These are phyloP conservation scores for Hyphopichia pseudoburtonii DNA, from an alignment of 1,139 yeast species.

Conservation along the genomic window DNA sequence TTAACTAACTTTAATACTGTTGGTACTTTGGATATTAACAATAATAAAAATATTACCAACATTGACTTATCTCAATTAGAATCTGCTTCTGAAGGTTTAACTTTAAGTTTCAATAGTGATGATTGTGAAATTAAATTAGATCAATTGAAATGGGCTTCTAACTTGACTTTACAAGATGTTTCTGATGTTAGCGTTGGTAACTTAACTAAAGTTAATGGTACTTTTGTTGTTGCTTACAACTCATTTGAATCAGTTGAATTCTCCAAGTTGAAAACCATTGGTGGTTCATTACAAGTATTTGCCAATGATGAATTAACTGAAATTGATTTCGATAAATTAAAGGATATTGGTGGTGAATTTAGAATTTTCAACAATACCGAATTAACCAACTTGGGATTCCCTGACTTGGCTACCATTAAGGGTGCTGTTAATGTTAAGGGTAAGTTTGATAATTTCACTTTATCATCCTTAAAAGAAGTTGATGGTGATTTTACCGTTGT, in stretches of 20 bases:
- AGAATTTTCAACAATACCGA: slow-evolving; percentile 44
- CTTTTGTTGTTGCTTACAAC: slow-evolving; percentile 43
- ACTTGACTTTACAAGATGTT: slow-evolving; percentile 47
- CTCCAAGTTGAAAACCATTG: slow-evolving; percentile 32
- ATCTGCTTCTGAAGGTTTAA: slow-evolving; percentile 35
- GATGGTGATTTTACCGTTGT: slow-evolving; percentile 44
- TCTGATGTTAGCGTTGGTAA: slow-evolving; percentile 28
- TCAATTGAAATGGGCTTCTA: slow-evolving; percentile 42
- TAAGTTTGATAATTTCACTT: slow-evolving; percentile 38
- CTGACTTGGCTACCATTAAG: slow-evolving; percentile 31
- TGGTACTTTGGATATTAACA: slow-evolving; percentile 41
- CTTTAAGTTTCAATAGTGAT: slow-evolving; percentile 46
- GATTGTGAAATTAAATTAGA: slow-evolving; percentile 39
- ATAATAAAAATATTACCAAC: slow-evolving; percentile 43
- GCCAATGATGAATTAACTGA: slow-evolving; percentile 44
- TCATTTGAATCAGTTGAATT: slow-evolving; percentile 34
- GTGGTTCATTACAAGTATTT: slow-evolving; percentile 42
- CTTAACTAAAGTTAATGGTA: slow-evolving; percentile 44
- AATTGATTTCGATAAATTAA: slow-evolving; percentile 28
- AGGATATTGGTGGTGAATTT: slow-evolving; percentile 44
- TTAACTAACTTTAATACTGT: slow-evolving; percentile 34
- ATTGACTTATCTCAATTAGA: slow-evolving; percentile 38
- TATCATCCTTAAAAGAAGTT: slow-evolving; percentile 37
- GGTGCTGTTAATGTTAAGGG: slow-evolving; percentile 48
- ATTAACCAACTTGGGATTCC: slow-evolving; percentile 36